Evolutionary conservation across 177 flowering plant genomes (phyloP).

Genomic region (Tripterygium wilfordii): DNA sequence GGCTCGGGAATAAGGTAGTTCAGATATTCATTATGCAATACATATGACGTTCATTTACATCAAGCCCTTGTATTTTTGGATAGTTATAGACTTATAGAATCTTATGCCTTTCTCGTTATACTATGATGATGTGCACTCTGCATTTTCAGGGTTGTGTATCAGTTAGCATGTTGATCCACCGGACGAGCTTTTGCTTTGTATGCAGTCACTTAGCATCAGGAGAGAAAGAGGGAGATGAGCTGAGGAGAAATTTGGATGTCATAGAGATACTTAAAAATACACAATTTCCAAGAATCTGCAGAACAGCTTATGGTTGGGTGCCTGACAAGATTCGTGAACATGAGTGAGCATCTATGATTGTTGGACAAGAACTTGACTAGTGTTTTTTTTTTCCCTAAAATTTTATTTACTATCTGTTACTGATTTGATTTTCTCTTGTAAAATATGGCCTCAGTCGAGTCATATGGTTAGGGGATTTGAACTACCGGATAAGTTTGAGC

Average conservation of each 20-base stretch:
- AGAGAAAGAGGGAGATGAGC: conserved; percentile 84
- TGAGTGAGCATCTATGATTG: conserved; percentile 44
- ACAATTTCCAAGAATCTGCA: conserved; percentile 59
- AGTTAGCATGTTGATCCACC: conserved; percentile 62
- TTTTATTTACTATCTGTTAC: not conserved
- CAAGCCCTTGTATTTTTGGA: no score
- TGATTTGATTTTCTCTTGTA: not conserved
- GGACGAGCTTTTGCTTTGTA: conserved; percentile 71
- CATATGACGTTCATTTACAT: no score
- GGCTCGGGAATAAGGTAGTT: conserved; percentile 78
- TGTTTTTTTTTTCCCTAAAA: not conserved
- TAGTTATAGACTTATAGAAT: not conserved
- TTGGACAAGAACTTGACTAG: not conserved
- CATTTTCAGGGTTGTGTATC: conserved; percentile 73
- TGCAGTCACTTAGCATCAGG: conserved; percentile 89
- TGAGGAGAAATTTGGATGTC: conserved; percentile 68
- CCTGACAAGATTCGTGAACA: conserved; percentile 69
- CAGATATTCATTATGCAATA: no score
- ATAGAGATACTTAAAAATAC: conserved; percentile 64
- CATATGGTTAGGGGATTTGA: conserved; percentile 85
- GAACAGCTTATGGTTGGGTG: conserved; percentile 27
- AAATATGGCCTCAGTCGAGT: conserved; percentile 40
- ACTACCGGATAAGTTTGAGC: conserved; percentile 72
- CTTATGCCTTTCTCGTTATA: not conserved
- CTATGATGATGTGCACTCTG: not conserved